These are phyloP conservation scores for Taxillus chinensis DNA, from an alignment of 164 flowering plant species.

Conservation along the genomic window DNA sequence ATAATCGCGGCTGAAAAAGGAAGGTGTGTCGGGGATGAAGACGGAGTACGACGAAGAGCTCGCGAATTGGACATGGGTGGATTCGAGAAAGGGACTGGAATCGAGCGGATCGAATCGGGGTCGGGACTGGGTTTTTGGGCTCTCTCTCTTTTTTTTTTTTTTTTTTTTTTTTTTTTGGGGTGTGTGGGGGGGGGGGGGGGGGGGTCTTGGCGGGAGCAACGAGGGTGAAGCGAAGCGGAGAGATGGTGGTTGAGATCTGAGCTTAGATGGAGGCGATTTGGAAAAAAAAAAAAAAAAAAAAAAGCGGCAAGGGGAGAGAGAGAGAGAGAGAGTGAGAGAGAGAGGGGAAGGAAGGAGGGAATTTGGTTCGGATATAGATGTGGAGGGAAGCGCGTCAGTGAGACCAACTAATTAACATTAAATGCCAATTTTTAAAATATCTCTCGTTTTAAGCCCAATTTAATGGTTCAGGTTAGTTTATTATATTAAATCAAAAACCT, in stretches of 20 bases:
- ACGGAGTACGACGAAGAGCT: slow-evolving; percentile 6
- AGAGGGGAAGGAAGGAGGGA: slow-evolving; percentile 31
- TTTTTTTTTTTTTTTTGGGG: too few relatives aligned
- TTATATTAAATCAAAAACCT: too few relatives aligned
- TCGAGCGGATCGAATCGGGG: not conserved
- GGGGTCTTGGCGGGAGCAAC: too few relatives aligned
- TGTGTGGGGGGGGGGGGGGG: too few relatives aligned
- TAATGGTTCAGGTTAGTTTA: too few relatives aligned
- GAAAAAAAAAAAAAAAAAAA: not conserved
- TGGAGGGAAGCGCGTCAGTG: slow-evolving; percentile 45
- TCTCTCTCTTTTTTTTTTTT: not conserved
- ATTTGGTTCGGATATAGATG: slow-evolving; percentile 55
- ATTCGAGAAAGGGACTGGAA: too few relatives aligned
- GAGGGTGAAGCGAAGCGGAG: slow-evolving; percentile 4
- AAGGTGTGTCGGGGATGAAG: slow-evolving; percentile 19
- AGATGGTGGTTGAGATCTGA: slow-evolving; percentile 7
- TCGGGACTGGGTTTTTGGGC: slow-evolving; percentile 9
- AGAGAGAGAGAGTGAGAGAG: not conserved
- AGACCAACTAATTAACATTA: too few relatives aligned
- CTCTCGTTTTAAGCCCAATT: too few relatives aligned
- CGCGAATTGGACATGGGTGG: slow-evolving; percentile 16
- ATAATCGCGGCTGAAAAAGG: slow-evolving; percentile 26
- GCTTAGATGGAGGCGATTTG: not conserved
- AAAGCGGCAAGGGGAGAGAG: not conserved
- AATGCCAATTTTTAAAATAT: too few relatives aligned